Base-by-base conservation (phyloP, 768 basidiomycete genomes). In the Xerocomellus dryophilus region DNA sequence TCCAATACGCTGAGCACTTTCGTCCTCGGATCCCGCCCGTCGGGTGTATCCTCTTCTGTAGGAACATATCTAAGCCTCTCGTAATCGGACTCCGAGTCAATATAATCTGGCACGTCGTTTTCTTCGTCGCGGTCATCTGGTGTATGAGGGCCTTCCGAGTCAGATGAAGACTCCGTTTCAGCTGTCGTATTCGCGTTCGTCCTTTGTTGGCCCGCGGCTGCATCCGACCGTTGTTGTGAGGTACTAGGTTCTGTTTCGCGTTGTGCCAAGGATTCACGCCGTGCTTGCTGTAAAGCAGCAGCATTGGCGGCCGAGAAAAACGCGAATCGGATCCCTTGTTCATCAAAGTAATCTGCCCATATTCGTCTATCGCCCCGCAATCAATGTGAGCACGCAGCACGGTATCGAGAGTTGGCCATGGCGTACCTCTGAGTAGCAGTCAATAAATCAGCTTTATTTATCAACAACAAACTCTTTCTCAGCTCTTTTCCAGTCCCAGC, bases 391-490 rank as follows among this genome's bases (percentile, higher is more conserved):
- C 31, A 17, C n/a, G 45, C 20, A 25, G 18, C 50, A 31, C 7
- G 6, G 12, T n/a, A 43, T 12, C 25, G 10, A 44, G 23, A 21
- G 14, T 27, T 12, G n/a, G 8, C 7, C n/a, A 2, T 12, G 21
- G 6, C 77, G 55, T 59, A 92, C 93, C 96, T 82, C 74, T 99
- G 97, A 44, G 85, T 78, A 4, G 79, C 76, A 15, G 92, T 96
- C 61, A 99, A 71, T 47, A 99, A 73, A 77, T 99, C 97, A 11
- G 95, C 84, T 70, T 99, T 99, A 71, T 99, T 99, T 69, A 98
- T 90, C 52, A 98, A 77, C 23, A 99, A 70, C 68, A 98, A 71
- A 63, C 78, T 89, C 66, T 77, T 81, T 65, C 95, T 79, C 65
- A 82, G 80, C 10, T 85, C 88, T 63, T 76, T 82, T 3, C 86